Percentiles rank a stretch among this genome's conserved stretches.
Conservation (phyloP, 345 rosid species). For the Eucalyptus globulus region DNA sequence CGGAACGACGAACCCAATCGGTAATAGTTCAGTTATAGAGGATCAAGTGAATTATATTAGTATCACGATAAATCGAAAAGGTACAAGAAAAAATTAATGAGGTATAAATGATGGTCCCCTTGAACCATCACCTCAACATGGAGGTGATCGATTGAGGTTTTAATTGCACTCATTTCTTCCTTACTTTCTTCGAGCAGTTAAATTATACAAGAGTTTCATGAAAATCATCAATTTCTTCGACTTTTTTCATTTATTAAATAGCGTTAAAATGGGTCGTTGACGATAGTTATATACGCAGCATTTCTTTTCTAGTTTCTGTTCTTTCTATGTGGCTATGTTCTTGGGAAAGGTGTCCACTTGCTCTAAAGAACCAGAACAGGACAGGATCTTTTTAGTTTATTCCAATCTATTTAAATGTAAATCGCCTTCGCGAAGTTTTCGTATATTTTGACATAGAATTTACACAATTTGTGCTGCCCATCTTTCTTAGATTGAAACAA, state of each 20-base stretch:
- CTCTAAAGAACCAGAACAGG: not conserved
- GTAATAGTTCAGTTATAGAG: not conserved
- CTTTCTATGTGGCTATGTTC: not conserved
- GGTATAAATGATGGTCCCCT: not conserved
- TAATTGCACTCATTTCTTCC: not conserved
- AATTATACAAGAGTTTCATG: not conserved
- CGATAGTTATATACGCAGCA: not conserved
- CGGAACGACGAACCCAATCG: rapidly evolving
- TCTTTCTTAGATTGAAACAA: not conserved
- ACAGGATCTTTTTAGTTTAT: not conserved
- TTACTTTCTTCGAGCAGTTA: not conserved
- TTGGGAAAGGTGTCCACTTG: not conserved
- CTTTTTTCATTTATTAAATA: not conserved
- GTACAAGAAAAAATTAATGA: not conserved
- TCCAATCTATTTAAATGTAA: not conserved
- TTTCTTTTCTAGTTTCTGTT: not conserved
- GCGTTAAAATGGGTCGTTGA: not conserved
- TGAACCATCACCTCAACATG: not conserved
- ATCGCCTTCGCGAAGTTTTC: not conserved
- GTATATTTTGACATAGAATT: not conserved
- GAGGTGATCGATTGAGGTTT: not conserved
- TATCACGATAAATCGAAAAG: not conserved
- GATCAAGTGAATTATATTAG: not conserved
- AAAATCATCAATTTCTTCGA: not conserved
- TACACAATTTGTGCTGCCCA: not conserved